Evolutionary conservation across 2,329 filamentous ascomycete genomes (phyloP).

Genomic region (Calycina marina): DNA sequence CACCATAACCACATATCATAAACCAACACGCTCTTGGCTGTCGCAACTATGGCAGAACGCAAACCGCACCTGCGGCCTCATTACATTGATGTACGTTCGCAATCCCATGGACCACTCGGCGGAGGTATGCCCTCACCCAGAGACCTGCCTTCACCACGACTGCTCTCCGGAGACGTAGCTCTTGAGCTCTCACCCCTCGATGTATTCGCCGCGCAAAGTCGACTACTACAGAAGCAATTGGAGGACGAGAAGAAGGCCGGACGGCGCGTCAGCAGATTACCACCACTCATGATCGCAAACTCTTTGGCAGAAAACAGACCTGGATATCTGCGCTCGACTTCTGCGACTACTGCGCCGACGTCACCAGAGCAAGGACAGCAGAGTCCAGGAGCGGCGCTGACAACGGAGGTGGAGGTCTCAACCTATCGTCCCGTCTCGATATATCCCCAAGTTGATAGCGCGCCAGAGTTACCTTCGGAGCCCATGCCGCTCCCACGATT

Average conservation of each 20-base stretch:
- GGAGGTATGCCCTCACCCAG: slow-evolving; percentile 14
- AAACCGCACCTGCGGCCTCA: too few relatives aligned
- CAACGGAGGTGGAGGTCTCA: slow-evolving; percentile 38
- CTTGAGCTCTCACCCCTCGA: slow-evolving; percentile 89
- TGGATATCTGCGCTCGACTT: slow-evolving; percentile 67
- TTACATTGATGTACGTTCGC: slow-evolving; percentile 21
- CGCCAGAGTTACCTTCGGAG: slow-evolving; percentile 5
- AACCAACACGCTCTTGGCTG: too few relatives aligned
- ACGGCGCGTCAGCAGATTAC: slow-evolving; percentile 69
- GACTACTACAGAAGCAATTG: slow-evolving; percentile 73
- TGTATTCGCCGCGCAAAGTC: slow-evolving; percentile 85
- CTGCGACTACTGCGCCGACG: slow-evolving; percentile 32
- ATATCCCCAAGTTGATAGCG: slow-evolving; percentile 47
- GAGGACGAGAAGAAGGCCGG: slow-evolving; percentile 63
- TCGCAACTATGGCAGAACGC: too few relatives aligned
- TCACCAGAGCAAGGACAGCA: slow-evolving; percentile 9
- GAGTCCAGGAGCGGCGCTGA: slow-evolving; percentile 32
- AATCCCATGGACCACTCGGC: slow-evolving; percentile 16
- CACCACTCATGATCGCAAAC: slow-evolving; percentile 68
- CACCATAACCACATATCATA: too few relatives aligned
- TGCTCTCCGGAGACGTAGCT: slow-evolving; percentile 66
- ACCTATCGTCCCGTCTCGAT: slow-evolving; percentile 52
- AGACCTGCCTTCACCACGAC: slow-evolving; percentile 43
- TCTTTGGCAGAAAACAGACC: slow-evolving; percentile 63
- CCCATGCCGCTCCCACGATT: slow-evolving; percentile 6